These are phyloP conservation scores for Suillus lakei DNA, from an alignment of 768 basidiomycete genomes.

Conservation along the genomic window DNA sequence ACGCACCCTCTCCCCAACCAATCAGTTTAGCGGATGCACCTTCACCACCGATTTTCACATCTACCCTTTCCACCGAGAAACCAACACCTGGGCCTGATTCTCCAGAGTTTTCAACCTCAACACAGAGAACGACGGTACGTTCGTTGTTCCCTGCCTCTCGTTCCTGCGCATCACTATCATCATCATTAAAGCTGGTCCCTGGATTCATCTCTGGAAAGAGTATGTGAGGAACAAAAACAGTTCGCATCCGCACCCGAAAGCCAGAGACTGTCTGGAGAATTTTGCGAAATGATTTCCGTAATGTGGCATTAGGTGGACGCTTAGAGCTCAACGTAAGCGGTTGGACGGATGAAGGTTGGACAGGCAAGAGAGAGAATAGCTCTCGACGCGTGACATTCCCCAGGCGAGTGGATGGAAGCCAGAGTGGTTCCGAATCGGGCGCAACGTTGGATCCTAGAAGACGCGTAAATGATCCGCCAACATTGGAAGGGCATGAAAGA, in stretches of 20 bases:
- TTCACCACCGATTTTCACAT: conserved; percentile 76
- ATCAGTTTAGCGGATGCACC: conserved; percentile 56
- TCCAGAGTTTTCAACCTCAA: conserved; percentile 87
- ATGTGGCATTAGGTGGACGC: conserved; percentile 60
- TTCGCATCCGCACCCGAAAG: conserved; percentile 92
- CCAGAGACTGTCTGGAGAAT: conserved; percentile 80
- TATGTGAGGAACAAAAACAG: conserved; percentile 87
- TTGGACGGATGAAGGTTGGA: conserved; percentile 42
- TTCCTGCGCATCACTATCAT: conserved; percentile 40
- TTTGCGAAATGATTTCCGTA: conserved; percentile 87
- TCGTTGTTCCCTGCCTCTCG: conserved; percentile 77
- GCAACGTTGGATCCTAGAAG: conserved; percentile 51
- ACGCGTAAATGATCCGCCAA: background rate
- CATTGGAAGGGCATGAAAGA: conserved; percentile 17
- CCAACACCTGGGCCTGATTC: conserved; percentile 62
- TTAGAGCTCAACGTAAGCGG: conserved; percentile 49
- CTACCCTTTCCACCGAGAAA: conserved; percentile 77
- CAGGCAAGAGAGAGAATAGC: conserved; percentile 64
- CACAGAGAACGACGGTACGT: conserved; percentile 85
- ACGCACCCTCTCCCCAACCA: conserved; percentile 50
- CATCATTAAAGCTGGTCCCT: conserved; percentile 33
- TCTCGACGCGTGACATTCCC: conserved; percentile 70
- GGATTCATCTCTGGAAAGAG: conserved; percentile 54
- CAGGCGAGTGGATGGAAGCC: conserved; percentile 72
- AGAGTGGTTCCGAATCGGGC: conserved; percentile 39